These are phyloP conservation scores for Yueomyces sp. DNA, from an alignment of 1,139 yeast genomes.

Conservation along the genomic window DNA sequence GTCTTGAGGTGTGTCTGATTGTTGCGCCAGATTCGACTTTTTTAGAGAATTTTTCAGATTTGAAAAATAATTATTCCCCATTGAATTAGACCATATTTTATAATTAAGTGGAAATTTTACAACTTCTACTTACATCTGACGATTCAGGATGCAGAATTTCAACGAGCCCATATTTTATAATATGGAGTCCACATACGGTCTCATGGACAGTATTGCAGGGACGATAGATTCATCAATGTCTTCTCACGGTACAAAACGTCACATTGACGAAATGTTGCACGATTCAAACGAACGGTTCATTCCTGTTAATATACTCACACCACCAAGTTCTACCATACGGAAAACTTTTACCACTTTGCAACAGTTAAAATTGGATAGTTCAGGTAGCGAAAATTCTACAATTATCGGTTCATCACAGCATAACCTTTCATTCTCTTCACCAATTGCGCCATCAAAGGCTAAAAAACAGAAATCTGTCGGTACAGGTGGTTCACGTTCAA, in stretches of 20 bases:
- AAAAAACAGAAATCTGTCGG: conserved; percentile 11
- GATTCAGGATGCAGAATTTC: not conserved
- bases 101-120: no score
- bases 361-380: not conserved
- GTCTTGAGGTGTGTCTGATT: no score
- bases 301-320: conserved; percentile 9
- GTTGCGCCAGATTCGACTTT: no score
- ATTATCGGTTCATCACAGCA: not conserved
- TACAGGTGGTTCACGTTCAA: conserved; percentile 9
- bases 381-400: not conserved
- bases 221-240: not conserved
- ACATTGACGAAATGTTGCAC: not conserved
- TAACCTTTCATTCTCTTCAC: conserved; percentile 30
- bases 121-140: not conserved
- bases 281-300: not conserved
- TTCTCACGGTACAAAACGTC: not conserved
- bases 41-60: no score
- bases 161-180: not conserved
- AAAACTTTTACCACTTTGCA: conserved; percentile 2
- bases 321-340: conserved; percentile 15
- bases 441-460: conserved; percentile 14
- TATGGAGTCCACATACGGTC: conserved; percentile 1
- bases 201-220: not conserved
- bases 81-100: no score
- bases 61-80: no score